These are phyloP conservation scores for Striga hermonthica DNA, from an alignment of 305 asterid genomes.

Conservation along the genomic window DNA sequence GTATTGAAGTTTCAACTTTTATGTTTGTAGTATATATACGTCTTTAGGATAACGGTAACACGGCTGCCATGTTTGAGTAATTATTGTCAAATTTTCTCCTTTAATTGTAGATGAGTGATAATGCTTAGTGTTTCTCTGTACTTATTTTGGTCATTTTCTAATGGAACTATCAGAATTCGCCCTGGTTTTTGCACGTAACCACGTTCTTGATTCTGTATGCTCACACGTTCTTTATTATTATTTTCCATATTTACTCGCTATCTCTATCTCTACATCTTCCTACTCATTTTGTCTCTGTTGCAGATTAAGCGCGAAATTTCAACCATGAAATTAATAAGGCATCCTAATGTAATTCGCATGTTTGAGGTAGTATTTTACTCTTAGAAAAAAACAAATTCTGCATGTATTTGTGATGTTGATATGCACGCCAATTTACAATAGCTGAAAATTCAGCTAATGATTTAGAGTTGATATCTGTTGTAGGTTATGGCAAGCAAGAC, in stretches of 20 bases:
- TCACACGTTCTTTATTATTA: neutral
- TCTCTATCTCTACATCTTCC: neutral
- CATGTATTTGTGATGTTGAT: neutral
- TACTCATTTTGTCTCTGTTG: conserved; percentile 24
- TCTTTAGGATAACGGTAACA: too few relatives aligned
- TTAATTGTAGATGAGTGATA: neutral
- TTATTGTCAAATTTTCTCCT: too few relatives aligned
- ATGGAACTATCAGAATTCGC: neutral
- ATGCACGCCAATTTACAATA: neutral
- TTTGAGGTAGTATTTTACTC: conserved; percentile 59
- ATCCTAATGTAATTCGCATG: conserved; percentile 95
- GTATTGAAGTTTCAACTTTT: too few relatives aligned
- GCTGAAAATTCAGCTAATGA: conserved; percentile 9
- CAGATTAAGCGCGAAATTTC: conserved; percentile 98
- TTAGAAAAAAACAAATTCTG: neutral
- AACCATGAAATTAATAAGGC: conserved; percentile 90
- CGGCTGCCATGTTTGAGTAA: too few relatives aligned
- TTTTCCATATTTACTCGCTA: neutral
- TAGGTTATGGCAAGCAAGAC: conserved; percentile 99
- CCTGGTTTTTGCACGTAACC: neutral
- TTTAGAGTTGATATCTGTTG: conserved; percentile 26
- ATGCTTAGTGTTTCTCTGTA: neutral
- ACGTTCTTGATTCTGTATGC: neutral
- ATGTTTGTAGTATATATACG: too few relatives aligned
- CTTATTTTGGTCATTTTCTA: neutral